Percentiles rank a stretch among this genome's conserved stretches.
Conservation (phyloP, 2,329 filamentous ascomycete genomes). For the Paraconiothyrium sp. region DNA sequence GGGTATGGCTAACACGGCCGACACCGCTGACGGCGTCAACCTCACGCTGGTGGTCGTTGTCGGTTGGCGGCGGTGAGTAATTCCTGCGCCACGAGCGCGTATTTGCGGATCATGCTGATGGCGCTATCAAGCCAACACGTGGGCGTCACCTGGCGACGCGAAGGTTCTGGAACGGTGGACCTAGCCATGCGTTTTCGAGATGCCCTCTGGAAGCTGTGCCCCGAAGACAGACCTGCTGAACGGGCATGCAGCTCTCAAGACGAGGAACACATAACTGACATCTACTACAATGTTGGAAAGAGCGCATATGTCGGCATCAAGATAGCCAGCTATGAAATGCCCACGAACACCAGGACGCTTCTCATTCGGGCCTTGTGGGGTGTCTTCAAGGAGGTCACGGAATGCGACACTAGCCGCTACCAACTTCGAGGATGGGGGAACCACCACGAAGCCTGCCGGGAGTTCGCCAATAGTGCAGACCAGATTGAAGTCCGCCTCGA, state of each 20-base stretch:
- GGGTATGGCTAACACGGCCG: neutral
- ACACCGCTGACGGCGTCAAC: neutral
- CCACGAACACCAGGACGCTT: neutral
- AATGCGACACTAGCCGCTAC: constrained; percentile 8
- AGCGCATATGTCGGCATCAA: neutral
- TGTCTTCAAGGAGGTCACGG: constrained; percentile 1
- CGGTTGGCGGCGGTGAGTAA: too few relatives aligned
- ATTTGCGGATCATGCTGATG: too few relatives aligned
- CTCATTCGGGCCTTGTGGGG: neutral
- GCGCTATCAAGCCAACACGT: too few relatives aligned
- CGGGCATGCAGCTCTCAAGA: neutral
- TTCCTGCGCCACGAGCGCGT: too few relatives aligned
- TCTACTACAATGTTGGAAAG: constrained; percentile 2
- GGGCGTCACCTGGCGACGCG: too few relatives aligned
- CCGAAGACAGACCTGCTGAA: neutral
- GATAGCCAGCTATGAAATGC: neutral
- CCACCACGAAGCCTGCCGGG: neutral
- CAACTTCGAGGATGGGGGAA: neutral
- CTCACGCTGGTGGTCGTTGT: too few relatives aligned
- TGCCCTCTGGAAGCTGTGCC: neutral
- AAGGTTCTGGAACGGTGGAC: too few relatives aligned
- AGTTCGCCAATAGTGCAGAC: constrained; percentile 2
- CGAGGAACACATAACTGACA: neutral
- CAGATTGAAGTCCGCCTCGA: neutral
- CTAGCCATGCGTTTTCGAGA: too few relatives aligned